phyloP scores from a whole-genome alignment of 768 basidiomycete genomes.

The Suillus americanus region DNA sequence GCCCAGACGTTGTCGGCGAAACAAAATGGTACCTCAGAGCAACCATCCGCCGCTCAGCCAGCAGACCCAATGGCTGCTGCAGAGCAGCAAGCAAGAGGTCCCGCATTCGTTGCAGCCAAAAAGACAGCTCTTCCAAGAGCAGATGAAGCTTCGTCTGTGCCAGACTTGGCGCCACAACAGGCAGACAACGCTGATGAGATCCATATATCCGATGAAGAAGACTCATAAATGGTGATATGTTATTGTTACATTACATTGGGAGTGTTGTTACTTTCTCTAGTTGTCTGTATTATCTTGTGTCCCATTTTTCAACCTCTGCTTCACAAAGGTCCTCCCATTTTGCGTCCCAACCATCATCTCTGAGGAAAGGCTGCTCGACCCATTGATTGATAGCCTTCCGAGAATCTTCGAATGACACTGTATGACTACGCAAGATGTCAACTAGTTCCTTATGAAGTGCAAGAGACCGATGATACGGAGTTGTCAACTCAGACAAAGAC shows the following conservation, averaged over 20 bases:
- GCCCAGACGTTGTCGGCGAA: slow-evolving; percentile 82
- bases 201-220: slow-evolving; percentile 84
- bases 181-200: slow-evolving; percentile 77
- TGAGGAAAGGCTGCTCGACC: slow-evolving; percentile 67
- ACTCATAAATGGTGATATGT: slow-evolving; percentile 38
- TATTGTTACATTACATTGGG: slow-evolving; percentile 11
- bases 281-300: slow-evolving; percentile 29
- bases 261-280: slow-evolving; percentile 11
- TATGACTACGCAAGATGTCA: slow-evolving; percentile 59
- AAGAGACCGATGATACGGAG: slow-evolving; percentile 69
- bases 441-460: slow-evolving; percentile 54
- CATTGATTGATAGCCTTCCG: slow-evolving; percentile 62
- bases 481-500: slow-evolving; percentile 53
- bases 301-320: slow-evolving; percentile 77
- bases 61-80: slow-evolving; percentile 88
- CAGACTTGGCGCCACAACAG: slow-evolving; percentile 28
- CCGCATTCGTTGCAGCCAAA: slow-evolving; percentile 79
- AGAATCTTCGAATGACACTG: slow-evolving; percentile 68
- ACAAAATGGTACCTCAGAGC: slow-evolving; percentile 47
- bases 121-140: slow-evolving; percentile 43
- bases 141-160: slow-evolving; percentile 36
- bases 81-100: slow-evolving; percentile 66
- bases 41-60: slow-evolving; percentile 40
- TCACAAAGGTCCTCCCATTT: slow-evolving; percentile 79
- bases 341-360: slow-evolving; percentile 66